Evolutionary conservation across 2,329 filamentous ascomycete genomes (phyloP).

Genomic region (Gnomoniopsis sp.): DNA sequence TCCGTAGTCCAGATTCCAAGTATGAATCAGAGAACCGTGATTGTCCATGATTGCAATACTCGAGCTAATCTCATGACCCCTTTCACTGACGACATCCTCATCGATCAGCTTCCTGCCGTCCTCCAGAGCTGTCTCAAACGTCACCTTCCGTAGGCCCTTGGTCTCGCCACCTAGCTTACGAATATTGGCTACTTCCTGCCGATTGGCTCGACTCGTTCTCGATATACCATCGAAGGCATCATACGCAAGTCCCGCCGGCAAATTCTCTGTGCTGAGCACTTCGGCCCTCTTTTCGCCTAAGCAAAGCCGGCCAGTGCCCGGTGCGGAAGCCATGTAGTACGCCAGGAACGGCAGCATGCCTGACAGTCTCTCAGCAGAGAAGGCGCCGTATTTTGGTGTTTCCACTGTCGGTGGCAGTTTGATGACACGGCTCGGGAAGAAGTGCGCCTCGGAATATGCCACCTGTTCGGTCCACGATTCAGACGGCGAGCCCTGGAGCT

Average conservation of each 20-base stretch:
- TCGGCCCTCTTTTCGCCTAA: slow-evolving; percentile 41
- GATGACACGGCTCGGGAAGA: slow-evolving; percentile 15
- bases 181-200: neutral
- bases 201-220: slow-evolving; percentile 2
- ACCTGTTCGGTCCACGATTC: slow-evolving; percentile 21
- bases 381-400: neutral
- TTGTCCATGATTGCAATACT: neutral
- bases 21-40: neutral
- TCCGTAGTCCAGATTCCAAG: neutral
- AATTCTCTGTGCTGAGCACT: slow-evolving; percentile 36
- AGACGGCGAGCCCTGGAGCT: slow-evolving; percentile 21
- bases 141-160: slow-evolving; percentile 9
- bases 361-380: slow-evolving; percentile 31
- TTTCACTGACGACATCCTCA: slow-evolving; percentile 15
- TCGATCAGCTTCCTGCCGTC: slow-evolving; percentile 14
- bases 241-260: slow-evolving; percentile 34
- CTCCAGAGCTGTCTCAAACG: slow-evolving; percentile 21
- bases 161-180: slow-evolving; percentile 7
- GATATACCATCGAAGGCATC: slow-evolving; percentile 15
- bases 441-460: neutral
- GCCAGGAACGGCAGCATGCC: slow-evolving; percentile 40
- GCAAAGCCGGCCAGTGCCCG: slow-evolving; percentile 33
- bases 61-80: neutral
- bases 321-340: slow-evolving; percentile 39
- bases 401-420: slow-evolving; percentile 17